These are phyloP conservation scores for Citrus sp. DNA, from an alignment of 345 rosid species.

Conservation along the genomic window DNA sequence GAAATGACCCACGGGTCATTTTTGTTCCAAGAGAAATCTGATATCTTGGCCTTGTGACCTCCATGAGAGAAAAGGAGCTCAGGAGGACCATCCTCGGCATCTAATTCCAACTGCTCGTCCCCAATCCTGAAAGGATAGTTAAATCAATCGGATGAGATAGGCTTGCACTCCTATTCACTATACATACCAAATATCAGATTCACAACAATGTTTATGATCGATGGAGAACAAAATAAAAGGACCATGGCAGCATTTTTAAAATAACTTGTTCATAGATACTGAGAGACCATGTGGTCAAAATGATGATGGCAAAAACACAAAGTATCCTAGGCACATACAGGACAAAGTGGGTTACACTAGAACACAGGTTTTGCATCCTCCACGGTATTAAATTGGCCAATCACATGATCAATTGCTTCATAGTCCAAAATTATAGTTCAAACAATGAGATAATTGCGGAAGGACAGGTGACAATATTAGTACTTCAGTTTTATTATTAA, in stretches of 20 bases:
- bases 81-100: conserved; percentile 80
- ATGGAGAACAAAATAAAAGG: not conserved
- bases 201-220: not conserved
- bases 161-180: not conserved
- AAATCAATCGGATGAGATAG: not conserved
- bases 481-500: not conserved
- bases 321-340: not conserved
- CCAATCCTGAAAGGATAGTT: conserved; percentile 49
- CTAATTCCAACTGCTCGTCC: conserved; percentile 76
- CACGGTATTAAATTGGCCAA: not conserved
- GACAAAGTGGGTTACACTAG: not conserved
- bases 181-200: not conserved
- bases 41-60: conserved; percentile 78
- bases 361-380: not conserved
- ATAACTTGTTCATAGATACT: not conserved
- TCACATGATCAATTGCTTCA: not conserved
- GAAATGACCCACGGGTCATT: conserved; percentile 72
- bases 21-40: conserved; percentile 84
- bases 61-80: conserved; percentile 86
- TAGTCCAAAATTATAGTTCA: not conserved
- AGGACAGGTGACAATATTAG: not conserved
- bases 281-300: not conserved
- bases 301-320: not conserved
- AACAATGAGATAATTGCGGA: not conserved
- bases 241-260: not conserved